Conservation (phyloP, 257 asterid species). For the Orobanche coerulescens region DNA sequence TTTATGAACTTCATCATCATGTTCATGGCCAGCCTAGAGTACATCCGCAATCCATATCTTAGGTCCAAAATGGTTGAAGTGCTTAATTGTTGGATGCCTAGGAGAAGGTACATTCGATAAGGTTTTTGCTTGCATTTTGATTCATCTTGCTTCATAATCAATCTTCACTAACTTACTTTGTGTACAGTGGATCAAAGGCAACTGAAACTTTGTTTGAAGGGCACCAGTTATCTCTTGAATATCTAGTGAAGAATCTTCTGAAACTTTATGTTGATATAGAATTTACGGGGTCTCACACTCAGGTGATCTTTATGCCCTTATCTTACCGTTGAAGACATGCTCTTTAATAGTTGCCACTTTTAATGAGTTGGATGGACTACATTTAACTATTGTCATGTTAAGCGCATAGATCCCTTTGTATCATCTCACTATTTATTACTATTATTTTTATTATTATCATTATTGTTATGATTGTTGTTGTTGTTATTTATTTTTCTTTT, state of each 20-base stretch:
- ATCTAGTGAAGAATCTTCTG: constrained; percentile 77
- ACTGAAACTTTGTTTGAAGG: constrained; percentile 79
- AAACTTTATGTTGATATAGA: constrained; percentile 94
- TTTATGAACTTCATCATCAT: constrained; percentile 93
- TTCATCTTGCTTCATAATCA: neutral
- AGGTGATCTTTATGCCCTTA: constrained; percentile 44
- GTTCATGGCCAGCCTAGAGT: constrained; percentile 96
- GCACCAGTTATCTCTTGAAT: constrained; percentile 76
- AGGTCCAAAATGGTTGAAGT: constrained; percentile 99
- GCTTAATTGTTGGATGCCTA: constrained; percentile 96
- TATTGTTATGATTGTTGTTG: no score
- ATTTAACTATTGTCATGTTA: no score
- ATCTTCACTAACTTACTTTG: neutral
- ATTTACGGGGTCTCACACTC: constrained; percentile 95
- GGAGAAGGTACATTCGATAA: constrained; percentile 49
- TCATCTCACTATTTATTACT: no score
- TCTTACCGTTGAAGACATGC: neutral
- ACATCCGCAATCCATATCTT: constrained; percentile 78
- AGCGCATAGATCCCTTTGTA: no score
- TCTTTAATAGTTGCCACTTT: neutral
- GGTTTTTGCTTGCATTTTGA: neutral
- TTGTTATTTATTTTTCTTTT: no score
- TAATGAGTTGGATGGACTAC: neutral
- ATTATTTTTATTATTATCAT: no score
- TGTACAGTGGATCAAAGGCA: constrained; percentile 71